A percentile compares a stretch with the other conserved stretches of the same genome.
phyloP scores from a whole-genome alignment of 164 flowering plant species.

The Piper betle region DNA sequence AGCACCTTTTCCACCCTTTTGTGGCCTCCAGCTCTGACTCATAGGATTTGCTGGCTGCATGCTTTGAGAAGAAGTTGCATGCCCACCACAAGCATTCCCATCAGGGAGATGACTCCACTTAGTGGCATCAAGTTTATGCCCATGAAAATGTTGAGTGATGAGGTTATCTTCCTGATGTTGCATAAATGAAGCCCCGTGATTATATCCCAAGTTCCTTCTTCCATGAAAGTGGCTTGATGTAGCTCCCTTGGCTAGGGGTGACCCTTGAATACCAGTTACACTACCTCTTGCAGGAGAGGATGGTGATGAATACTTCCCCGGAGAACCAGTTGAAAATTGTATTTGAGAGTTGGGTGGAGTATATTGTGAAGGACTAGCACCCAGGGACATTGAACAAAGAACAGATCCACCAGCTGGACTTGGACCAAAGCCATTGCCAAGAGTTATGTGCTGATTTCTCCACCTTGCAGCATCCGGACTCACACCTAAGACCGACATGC shows the following conservation, averaged over 20 bases:
- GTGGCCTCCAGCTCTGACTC: slow-evolving; percentile 39
- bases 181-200: slow-evolving; percentile 25
- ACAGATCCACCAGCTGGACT: slow-evolving; percentile 53
- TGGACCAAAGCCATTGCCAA: slow-evolving; percentile 70
- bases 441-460: slow-evolving; percentile 45
- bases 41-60: slow-evolving; percentile 27
- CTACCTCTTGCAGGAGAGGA: slow-evolving; percentile 83
- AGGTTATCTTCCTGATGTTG: slow-evolving; percentile 40
- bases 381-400: slow-evolving; percentile 74
- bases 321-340: slow-evolving; percentile 65
- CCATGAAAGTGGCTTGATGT: slow-evolving; percentile 50
- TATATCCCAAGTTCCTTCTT: slow-evolving; percentile 60
- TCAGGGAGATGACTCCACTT: slow-evolving; percentile 31
- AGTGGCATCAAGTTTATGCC: slow-evolving; percentile 29
- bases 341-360: slow-evolving; percentile 73
- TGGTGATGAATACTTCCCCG: slow-evolving; percentile 72
- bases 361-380: slow-evolving; percentile 90
- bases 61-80: slow-evolving; percentile 36
- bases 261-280: slow-evolving; percentile 53
- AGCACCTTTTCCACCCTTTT: slow-evolving; percentile 28
- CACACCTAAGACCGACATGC: slow-evolving; percentile 51
- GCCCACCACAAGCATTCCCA: slow-evolving; percentile 30
- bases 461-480: slow-evolving; percentile 72
- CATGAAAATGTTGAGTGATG: slow-evolving; percentile 48
- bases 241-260: slow-evolving; percentile 74